Evolutionary conservation across 2,329 filamentous ascomycete species (phyloP).

Genomic region (Tolypocladium guangdongense): DNA sequence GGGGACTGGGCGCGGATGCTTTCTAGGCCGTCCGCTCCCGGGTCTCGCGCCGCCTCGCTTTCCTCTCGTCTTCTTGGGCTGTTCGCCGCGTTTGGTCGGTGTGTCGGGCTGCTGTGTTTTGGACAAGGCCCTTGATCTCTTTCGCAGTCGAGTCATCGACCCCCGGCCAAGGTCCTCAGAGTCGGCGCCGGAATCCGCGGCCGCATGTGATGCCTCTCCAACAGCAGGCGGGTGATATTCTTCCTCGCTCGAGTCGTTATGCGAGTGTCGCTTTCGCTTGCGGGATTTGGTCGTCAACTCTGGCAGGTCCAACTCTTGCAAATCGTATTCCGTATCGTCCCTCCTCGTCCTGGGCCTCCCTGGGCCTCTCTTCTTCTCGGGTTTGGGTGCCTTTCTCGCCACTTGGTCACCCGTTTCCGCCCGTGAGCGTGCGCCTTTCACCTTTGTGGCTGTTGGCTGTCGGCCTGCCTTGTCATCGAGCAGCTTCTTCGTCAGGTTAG

Average conservation of each 20-base stretch:
- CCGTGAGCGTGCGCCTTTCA: constrained; percentile 10
- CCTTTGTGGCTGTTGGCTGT: constrained; percentile 14
- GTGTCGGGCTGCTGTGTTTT: constrained; percentile 1
- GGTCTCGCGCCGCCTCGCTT: constrained; percentile 27
- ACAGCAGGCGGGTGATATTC: constrained; percentile 16
- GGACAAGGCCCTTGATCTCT: constrained; percentile 10
- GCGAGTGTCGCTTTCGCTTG: constrained; percentile 17
- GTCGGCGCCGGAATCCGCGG: constrained; percentile 11
- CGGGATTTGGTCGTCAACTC: constrained; percentile 5
- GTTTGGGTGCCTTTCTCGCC: constrained; percentile 12
- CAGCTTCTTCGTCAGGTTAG: constrained; percentile 41
- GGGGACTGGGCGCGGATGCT: constrained; percentile 18
- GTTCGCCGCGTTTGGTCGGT: constrained; percentile 9
- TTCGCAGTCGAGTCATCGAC: constrained; percentile 14
- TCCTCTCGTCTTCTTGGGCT: constrained; percentile 22
- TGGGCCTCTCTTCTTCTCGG: constrained; percentile 13
- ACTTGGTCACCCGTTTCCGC: constrained; percentile 8
- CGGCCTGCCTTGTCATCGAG: constrained; percentile 25
- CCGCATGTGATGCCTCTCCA: constrained; percentile 9
- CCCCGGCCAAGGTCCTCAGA: constrained; percentile 12
- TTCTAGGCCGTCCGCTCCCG: constrained; percentile 27
- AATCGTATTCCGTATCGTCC: constrained; percentile 8
- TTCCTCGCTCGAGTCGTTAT: constrained; percentile 18
- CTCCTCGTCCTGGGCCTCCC: constrained; percentile 5
- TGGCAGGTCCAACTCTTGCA: constrained; percentile 6